Conservation (phyloP, 805 yeast genomes). For the Saturnispora besseyi region DNA sequence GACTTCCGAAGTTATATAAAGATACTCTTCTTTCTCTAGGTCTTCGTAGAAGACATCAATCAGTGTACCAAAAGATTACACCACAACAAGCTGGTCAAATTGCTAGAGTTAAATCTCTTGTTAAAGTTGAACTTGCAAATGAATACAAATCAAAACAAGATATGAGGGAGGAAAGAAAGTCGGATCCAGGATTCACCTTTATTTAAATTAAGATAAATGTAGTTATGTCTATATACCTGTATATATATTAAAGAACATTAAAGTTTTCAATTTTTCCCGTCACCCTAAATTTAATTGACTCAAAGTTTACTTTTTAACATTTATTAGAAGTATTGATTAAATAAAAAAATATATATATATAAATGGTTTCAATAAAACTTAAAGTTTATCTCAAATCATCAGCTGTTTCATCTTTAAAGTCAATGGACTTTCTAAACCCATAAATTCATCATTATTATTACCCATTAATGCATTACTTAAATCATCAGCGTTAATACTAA, state of each 20-base stretch:
- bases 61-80: conserved; percentile 61
- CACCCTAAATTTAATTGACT: no score
- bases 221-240: background rate
- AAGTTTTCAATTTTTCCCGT: background rate
- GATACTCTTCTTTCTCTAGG: conserved; percentile 67
- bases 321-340: background rate
- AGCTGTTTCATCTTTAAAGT: conserved; percentile 1
- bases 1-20: conserved; percentile 62
- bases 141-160: conserved; percentile 41
- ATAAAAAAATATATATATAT: background rate
- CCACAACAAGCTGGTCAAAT: conserved; percentile 83
- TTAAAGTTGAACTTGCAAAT: conserved; percentile 67
- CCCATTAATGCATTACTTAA: conserved; percentile 20
- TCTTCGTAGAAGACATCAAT: conserved; percentile 60
- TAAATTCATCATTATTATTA: background rate
- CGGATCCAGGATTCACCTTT: conserved; percentile 51
- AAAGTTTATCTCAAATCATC: background rate
- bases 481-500: conserved; percentile 27
- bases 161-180: conserved; percentile 46
- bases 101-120: conserved; percentile 75
- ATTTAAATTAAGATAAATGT: background rate
- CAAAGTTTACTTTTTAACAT: no score
- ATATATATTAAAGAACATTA: background rate
- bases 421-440: conserved; percentile 3
- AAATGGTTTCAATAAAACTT: background rate